Evolutionary conservation across 139 green algal genomes (phyloP), one percentile per base, ranked within the genome.

Genomic region (Pedinophyceae sp.): DNA sequence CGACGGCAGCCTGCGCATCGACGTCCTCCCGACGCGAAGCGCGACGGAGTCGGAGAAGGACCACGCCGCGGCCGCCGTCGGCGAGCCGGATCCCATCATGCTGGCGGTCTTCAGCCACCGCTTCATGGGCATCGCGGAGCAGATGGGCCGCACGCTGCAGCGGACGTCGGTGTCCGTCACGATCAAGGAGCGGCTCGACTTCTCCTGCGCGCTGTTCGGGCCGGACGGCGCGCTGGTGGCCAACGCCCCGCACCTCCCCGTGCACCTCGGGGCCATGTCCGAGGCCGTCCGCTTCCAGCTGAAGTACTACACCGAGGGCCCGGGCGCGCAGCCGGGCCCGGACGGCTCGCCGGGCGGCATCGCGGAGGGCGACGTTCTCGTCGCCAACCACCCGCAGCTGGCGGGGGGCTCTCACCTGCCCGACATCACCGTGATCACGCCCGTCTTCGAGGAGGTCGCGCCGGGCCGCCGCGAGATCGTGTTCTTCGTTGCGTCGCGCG

Each of bases 101-200:
- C 79, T 98, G 27, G 81, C 86, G 30, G 91, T 98, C 55, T 96
- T 96, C 70, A 82, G 61, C 27, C 91, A 98, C 69, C 77, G 84
- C 52, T 98, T 98, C 73, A 98, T 98, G 90, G 81, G 85, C 55
- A 96, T 98, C 16, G 90, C 90, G 27, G 90, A 98, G 76, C 89
- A 97, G 72, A 98, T 98, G 90, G 90, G 90, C 1, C 80, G 85
- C 28, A 87, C 85, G 34, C 71, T 98, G 57, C 86, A 96, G 74
- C 73, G 85, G 55, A 95, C 88, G 40, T 77, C 65, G 50, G 78
- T 94, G 54, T 88, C 73, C 3, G 90, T 95, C 41, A 98, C 96
- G 78, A 96, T 98, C 74, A 98, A 98, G 69, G 89, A 98, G 71
- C 74, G 89, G 0, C 78, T 98, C 4, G 89, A 98, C 75, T 98